These are phyloP conservation scores for Umbelopsis isabellina DNA, from an alignment of 192 early-diverging fungal species.

Conservation along the genomic window DNA sequence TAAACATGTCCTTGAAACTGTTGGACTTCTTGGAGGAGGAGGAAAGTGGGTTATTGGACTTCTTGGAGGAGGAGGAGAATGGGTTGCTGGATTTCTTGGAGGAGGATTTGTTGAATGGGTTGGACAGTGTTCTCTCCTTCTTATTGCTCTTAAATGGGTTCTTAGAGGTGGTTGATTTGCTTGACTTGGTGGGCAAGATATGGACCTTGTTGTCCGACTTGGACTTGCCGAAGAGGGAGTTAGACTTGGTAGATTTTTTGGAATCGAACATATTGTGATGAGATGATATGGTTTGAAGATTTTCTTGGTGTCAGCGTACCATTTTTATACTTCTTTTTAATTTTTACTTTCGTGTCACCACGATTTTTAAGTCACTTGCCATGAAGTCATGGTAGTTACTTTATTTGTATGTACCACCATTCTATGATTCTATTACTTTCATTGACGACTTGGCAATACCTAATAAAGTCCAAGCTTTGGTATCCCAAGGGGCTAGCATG, in stretches of 20 bases:
- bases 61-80: background rate
- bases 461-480: slow-evolving; percentile 44
- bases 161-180: too few species aligned
- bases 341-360: background rate
- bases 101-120: background rate
- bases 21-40: slow-evolving; percentile 5
- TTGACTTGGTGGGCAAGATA: background rate
- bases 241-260: background rate
- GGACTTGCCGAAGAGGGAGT: background rate
- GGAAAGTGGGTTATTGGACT: background rate
- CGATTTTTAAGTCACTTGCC: background rate
- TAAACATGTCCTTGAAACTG: slow-evolving; percentile 16
- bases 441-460: slow-evolving; percentile 25
- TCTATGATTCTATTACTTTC: slow-evolving; percentile 3
- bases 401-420: background rate
- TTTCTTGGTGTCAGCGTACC: too few species aligned
- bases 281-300: too few species aligned
- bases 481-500: slow-evolving; percentile 48
- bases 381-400: background rate
- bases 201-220: slow-evolving; percentile 19
- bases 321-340: too few species aligned
- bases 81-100: background rate
- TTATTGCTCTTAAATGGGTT: background rate
- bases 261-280: too few species aligned
- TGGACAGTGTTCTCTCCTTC: background rate